phyloP scores from a whole-genome alignment of 805 yeast genomes.

The Candida koratica region DNA sequence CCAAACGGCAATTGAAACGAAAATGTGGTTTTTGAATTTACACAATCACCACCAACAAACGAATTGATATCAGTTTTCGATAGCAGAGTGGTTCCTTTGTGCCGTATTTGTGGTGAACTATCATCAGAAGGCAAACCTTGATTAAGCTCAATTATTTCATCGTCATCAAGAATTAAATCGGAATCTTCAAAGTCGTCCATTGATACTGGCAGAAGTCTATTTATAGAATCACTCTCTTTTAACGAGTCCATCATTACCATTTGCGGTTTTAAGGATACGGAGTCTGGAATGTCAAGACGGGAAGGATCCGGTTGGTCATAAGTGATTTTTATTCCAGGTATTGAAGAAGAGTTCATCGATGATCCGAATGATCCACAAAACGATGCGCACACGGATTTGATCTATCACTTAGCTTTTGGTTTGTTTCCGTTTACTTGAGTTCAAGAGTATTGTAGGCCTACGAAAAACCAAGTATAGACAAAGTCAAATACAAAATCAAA shows the following conservation, averaged over 20 bases:
- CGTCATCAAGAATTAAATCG: constrained; percentile 4
- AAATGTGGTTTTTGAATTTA: constrained; percentile 42
- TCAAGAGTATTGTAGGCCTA: no score
- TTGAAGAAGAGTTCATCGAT: no score
- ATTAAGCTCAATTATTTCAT: constrained; percentile 6
- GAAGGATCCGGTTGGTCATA: no score
- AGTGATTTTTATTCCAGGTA: no score
- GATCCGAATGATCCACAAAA: constrained; percentile 4
- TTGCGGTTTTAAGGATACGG: neutral
- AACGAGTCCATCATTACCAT: neutral
- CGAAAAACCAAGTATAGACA: no score
- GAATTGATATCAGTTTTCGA: constrained; percentile 37
- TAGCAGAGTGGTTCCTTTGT: neutral
- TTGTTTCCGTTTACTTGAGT: no score
- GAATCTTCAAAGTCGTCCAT: constrained; percentile 3
- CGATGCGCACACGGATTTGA: no score
- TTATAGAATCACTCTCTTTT: neutral
- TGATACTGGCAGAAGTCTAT: neutral
- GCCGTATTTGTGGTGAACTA: neutral
- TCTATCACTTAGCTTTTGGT: no score
- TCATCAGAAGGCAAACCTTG: neutral
- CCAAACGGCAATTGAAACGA: constrained; percentile 61
- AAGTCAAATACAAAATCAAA: no score
- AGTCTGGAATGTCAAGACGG: no score
- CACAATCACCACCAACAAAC: constrained; percentile 49